A percentile compares a stretch with the other conserved stretches of the same genome.
Evolutionary conservation across 441 rosid species (phyloP).

Genomic region (Gossypium aridum): DNA sequence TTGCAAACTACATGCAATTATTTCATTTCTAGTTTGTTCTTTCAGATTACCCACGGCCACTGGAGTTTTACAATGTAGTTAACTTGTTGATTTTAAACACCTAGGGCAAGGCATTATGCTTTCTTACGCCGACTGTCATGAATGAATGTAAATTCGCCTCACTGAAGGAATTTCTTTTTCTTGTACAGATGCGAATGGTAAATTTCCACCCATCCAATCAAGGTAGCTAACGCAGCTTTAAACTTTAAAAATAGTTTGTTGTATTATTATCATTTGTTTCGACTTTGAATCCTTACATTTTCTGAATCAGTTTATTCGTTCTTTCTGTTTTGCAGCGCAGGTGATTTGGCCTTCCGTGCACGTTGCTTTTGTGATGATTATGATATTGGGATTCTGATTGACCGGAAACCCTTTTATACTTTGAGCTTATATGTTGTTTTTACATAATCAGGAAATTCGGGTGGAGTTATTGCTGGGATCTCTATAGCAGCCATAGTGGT

Average conservation of each 20-base stretch:
- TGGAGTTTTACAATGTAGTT: background rate
- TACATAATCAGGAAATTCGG: slow-evolving; percentile 39
- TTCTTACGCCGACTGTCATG: background rate
- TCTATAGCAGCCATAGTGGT: slow-evolving; percentile 30
- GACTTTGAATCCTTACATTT: slow-evolving; percentile 10
- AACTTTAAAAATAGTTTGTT: background rate
- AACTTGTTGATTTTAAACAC: slow-evolving; percentile 11
- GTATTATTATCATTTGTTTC: background rate
- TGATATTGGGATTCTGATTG: slow-evolving; percentile 15
- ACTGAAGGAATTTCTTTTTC: slow-evolving; percentile 13
- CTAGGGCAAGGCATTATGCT: background rate
- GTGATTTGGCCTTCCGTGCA: slow-evolving; percentile 43
- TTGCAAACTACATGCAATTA: background rate
- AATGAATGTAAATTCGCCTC: background rate
- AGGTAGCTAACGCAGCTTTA: slow-evolving; percentile 20
- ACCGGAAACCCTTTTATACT: slow-evolving; percentile 13
- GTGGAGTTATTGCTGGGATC: slow-evolving; percentile 50
- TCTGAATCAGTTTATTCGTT: slow-evolving; percentile 12
- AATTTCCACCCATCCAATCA: slow-evolving; percentile 19
- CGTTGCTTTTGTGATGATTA: slow-evolving; percentile 21
- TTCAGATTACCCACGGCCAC: no score
- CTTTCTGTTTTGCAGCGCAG: slow-evolving; percentile 59
- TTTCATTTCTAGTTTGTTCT: background rate
- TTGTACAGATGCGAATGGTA: slow-evolving; percentile 28
- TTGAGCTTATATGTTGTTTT: slow-evolving; percentile 21